Conservation (phyloP, 805 yeast species). For the Saccharomyces mikatae region DNA sequence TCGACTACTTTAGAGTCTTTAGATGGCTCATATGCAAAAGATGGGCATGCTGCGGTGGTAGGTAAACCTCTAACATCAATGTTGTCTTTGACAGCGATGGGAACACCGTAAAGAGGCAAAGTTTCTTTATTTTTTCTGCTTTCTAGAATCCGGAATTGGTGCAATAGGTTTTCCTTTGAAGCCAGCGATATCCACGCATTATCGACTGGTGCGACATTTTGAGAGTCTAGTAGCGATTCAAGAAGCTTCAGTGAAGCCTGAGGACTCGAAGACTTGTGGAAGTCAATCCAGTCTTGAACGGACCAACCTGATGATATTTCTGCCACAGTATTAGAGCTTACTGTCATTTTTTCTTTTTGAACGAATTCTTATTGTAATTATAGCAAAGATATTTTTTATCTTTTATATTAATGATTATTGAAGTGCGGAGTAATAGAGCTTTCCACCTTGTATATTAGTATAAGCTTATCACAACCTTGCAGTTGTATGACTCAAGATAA, state of each 20-base stretch:
- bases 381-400: background rate
- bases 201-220: slow-evolving; percentile 43
- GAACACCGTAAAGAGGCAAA: slow-evolving; percentile 83
- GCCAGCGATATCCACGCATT: slow-evolving; percentile 92
- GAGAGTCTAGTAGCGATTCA: slow-evolving; percentile 38
- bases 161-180: slow-evolving; percentile 48
- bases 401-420: background rate
- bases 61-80: slow-evolving; percentile 75
- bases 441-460: background rate
- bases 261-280: slow-evolving; percentile 56
- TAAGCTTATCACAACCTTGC: background rate
- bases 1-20: slow-evolving; percentile 70
- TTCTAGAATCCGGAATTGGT: slow-evolving; percentile 74
- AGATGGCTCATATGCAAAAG: slow-evolving; percentile 60
- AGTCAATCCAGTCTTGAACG: slow-evolving; percentile 64
- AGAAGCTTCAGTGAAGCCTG: slow-evolving; percentile 50
- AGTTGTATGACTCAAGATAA: background rate
- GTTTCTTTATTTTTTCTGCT: slow-evolving; percentile 45
- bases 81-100: slow-evolving; percentile 90
- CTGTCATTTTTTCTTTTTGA: background rate
- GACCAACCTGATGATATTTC: slow-evolving; percentile 60
- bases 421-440: background rate
- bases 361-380: background rate
- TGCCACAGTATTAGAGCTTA: background rate
- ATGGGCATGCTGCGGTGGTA: slow-evolving; percentile 95